Evolutionary conservation across 169 alveolate genomes (phyloP).

Genomic region (Plasmodium blacklocki): DNA sequence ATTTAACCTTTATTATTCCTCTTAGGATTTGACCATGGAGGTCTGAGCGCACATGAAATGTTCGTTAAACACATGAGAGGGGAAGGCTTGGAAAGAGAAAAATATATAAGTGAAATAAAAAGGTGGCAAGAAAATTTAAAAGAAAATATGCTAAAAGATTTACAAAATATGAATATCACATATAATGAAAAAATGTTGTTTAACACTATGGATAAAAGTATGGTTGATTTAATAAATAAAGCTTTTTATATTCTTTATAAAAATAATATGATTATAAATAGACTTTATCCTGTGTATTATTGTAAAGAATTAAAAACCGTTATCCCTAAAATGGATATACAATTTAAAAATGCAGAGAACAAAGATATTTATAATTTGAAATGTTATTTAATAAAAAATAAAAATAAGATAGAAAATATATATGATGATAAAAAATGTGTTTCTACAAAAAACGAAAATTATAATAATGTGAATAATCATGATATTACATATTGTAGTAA

Average conservation of each 20-base stretch:
- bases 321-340: constrained; percentile 24
- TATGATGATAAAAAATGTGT: not conserved
- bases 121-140: constrained; percentile 29
- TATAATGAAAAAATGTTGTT: constrained; percentile 17
- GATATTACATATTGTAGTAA: not conserved
- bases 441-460: not conserved
- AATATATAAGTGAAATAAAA: constrained; percentile 22
- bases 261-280: constrained; percentile 29
- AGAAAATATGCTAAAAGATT: constrained; percentile 8
- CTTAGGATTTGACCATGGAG: constrained; percentile 59
- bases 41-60: constrained; percentile 58
- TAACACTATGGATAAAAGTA: constrained; percentile 30
- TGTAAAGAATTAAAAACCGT: constrained; percentile 27
- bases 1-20: not conserved
- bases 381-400: constrained; percentile 6
- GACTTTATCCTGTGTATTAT: constrained; percentile 52
- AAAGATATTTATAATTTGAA: constrained; percentile 1
- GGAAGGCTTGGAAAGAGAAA: constrained; percentile 3
- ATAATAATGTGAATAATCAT: not conserved
- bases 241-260: constrained; percentile 21
- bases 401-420: not conserved
- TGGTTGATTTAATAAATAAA: constrained; percentile 2
- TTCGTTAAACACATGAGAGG: constrained; percentile 4
- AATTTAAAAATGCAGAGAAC: constrained; percentile 10
- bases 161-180: constrained; percentile 39